Evolutionary conservation across 768 basidiomycete species (phyloP).

Genomic region (Leccinum incarnatum): DNA sequence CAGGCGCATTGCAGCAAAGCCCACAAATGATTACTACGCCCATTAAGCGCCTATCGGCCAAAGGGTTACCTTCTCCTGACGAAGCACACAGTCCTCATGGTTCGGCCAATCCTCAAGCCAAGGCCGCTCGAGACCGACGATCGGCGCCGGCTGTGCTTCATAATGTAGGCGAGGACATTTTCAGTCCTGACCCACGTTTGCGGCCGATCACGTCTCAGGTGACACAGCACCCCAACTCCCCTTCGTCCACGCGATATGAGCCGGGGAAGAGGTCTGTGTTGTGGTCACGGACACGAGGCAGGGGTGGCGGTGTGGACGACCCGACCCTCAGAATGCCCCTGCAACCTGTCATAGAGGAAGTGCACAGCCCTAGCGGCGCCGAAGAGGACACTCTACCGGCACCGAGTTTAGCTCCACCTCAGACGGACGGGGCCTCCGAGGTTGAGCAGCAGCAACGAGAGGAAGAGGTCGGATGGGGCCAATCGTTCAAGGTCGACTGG

Average conservation of each 20-base stretch:
- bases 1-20: constrained; percentile 6
- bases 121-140: constrained; percentile 13
- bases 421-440: background rate
- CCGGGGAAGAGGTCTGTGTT: constrained; percentile 42
- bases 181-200: constrained; percentile 28
- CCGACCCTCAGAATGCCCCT: constrained; percentile 9
- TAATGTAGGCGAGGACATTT: constrained; percentile 29
- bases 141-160: constrained; percentile 57
- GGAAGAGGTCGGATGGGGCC: constrained; percentile 54
- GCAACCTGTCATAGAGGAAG: constrained; percentile 27
- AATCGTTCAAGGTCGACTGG: constrained; percentile 84
- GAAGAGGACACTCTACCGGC: constrained; percentile 18
- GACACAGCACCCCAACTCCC: background rate
- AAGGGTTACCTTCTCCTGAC: constrained; percentile 21
- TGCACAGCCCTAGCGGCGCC: background rate
- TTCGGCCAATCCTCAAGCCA: background rate
- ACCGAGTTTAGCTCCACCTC: background rate
- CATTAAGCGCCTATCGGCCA: constrained; percentile 37
- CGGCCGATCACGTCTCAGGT: constrained; percentile 8
- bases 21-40: constrained; percentile 34
- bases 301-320: constrained; percentile 15
- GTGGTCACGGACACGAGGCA: constrained; percentile 27
- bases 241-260: constrained; percentile 30
- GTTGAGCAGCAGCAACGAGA: constrained; percentile 12
- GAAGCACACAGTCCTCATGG: background rate